phyloP scores from a whole-genome alignment of 495 filamentous ascomycete species.

The Venustampulla echinocandica region DNA sequence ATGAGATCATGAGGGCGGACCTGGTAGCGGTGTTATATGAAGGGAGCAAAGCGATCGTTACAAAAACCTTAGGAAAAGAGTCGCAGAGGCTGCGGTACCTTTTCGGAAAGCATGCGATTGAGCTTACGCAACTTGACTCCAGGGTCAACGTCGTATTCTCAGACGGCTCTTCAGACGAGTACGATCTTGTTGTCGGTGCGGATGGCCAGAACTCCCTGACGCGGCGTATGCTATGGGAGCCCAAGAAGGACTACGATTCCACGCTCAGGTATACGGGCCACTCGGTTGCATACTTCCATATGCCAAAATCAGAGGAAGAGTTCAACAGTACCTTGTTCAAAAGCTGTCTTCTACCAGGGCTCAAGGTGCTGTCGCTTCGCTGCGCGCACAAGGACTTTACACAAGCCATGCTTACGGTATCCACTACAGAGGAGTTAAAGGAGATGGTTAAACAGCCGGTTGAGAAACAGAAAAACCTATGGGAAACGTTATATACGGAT shows the following conservation, averaged over 20 bases:
- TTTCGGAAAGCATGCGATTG: conserved; percentile 31
- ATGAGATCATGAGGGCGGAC: conserved; percentile 48
- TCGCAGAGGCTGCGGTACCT: conserved; percentile 31
- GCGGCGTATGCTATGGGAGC: conserved; percentile 13
- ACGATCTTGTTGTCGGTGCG: conserved; percentile 39
- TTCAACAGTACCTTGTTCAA: not conserved
- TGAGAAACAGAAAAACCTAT: not conserved
- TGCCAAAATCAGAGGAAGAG: not conserved
- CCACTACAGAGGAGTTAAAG: not conserved
- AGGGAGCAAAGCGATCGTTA: conserved; percentile 31
- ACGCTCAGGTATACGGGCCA: not conserved
- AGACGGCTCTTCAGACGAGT: conserved; percentile 23
- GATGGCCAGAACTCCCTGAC: conserved; percentile 39
- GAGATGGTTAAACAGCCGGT: not conserved
- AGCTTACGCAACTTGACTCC: conserved; percentile 20
- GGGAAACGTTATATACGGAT: conserved; percentile 34
- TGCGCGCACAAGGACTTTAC: not conserved
- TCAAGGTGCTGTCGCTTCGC: not conserved
- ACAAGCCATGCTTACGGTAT: not conserved
- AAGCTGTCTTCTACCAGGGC: not conserved
- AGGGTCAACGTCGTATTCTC: conserved; percentile 32
- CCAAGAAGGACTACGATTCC: not conserved
- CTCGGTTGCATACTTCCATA: not conserved
- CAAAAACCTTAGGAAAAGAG: conserved; percentile 35
- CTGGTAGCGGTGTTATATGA: conserved; percentile 39